Base-by-base conservation (phyloP, 2,329 filamentous ascomycete genomes). In the Colletotrichum simmondsii region DNA sequence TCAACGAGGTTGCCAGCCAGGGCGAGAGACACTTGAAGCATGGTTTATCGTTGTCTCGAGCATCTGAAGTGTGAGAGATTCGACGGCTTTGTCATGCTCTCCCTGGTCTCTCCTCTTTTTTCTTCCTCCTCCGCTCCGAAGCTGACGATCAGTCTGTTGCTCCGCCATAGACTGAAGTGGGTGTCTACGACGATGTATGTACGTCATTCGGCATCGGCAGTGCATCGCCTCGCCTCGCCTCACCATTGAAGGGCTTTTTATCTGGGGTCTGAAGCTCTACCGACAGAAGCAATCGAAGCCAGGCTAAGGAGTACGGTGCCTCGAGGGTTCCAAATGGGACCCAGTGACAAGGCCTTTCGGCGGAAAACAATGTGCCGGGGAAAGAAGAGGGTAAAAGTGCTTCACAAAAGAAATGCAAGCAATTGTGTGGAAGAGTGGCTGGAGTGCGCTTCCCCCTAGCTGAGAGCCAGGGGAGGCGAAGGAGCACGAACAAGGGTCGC, bases 161-260 rank as follows among this genome's bases (percentile, higher is more conserved):
- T 72, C 71, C 71, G 71, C 71, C 60, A 61, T 72, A 26, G 26
- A 49, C 60, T 35, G 42, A 49, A 65, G 71, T 72, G 71, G 71
- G 71, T 72, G 65, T 61, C 66, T 60, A 53, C 54, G 37, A 59
- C 59, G 28, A 52, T 37, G 30, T 37, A 64, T 72, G 70, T 72
- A 72, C 71, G 71, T 70, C 71, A 72, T 72, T 65, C 71, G 66
- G 71, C 60, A 65, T 64, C 70, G 70, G 70, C 71, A 71, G n/a
- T 72, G 60, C 56, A 52, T 65, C 60, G 71, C 56, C 26, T 72
- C 60, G 71, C 56, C 26, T 72, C 66, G 71, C 67, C 71, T 72
- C 66, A 54, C 49, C 46, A 59, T 65, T 53, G 60, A 72, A 46
- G 65, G 65, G 30, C 53, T 52, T 35, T 49, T 49, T 42, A 46